Percentiles rank a stretch among this genome's conserved stretches.
These are phyloP conservation scores for Ophidiomyces ophidiicola DNA, from an alignment of 2,329 filamentous ascomycete genomes.

Conservation along the genomic window DNA sequence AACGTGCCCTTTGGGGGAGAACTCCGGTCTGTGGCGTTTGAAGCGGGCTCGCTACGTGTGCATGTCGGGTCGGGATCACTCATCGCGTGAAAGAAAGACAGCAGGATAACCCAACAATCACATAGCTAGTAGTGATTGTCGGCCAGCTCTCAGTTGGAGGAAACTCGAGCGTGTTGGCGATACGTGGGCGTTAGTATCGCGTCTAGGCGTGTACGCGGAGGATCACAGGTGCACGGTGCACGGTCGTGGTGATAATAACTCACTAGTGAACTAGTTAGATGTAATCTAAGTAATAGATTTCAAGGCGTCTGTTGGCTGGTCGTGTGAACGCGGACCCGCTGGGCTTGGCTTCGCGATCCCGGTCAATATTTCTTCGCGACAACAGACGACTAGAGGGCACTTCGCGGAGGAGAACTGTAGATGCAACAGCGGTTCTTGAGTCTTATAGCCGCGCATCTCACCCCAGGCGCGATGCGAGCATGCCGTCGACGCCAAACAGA, in stretches of 20 bases:
- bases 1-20: slow-evolving; percentile 40
- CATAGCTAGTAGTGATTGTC: slow-evolving; percentile 7
- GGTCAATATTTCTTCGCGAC: background rate
- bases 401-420: too few relatives aligned
- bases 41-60: slow-evolving; percentile 11
- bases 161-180: background rate
- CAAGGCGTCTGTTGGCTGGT: slow-evolving; percentile 1
- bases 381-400: too few relatives aligned
- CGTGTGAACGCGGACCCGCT: slow-evolving; percentile 1
- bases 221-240: slow-evolving; percentile 6
- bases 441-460: too few relatives aligned
- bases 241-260: background rate
- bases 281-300: background rate
- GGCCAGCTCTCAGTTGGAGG: background rate
- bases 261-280: too few relatives aligned
- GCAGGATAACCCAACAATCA: slow-evolving; percentile 2
- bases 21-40: slow-evolving; percentile 24
- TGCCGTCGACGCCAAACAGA: too few relatives aligned
- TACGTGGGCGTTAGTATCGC: slow-evolving; percentile 4
- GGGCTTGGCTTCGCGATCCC: background rate
- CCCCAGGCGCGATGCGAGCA: too few relatives aligned
- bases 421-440: too few relatives aligned
- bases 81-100: slow-evolving; percentile 6
- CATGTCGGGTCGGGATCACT: slow-evolving; percentile 5
- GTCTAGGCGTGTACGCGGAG: slow-evolving; percentile 9